A percentile compares a stretch with the other conserved stretches of the same genome.
Conservation (phyloP, 2,329 filamentous ascomycete species). For the Aspergillus sp. region DNA sequence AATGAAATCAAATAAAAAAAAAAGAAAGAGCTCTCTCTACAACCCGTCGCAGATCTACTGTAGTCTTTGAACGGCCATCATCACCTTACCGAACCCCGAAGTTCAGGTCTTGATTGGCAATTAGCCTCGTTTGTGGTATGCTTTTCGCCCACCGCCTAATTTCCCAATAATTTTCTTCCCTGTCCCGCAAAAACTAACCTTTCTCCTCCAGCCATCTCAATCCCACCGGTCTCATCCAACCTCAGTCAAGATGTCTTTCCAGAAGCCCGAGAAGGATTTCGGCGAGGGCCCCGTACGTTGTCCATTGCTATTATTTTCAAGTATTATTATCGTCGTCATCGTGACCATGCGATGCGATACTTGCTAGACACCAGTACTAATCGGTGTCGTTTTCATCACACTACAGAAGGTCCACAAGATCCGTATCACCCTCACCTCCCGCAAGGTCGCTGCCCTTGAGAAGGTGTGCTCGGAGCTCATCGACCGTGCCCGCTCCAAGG, state of each 20-base stretch:
- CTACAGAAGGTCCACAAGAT: constrained; percentile 89
- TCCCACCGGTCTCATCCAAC: constrained; percentile 28
- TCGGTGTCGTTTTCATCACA: constrained; percentile 1
- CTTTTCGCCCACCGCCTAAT: background rate
- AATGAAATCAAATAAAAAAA: constrained; percentile 2
- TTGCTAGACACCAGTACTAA: background rate
- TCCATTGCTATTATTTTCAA: background rate
- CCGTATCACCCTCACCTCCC: constrained; percentile 94
- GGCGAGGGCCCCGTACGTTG: constrained; percentile 76
- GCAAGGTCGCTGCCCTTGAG: constrained; percentile 94
- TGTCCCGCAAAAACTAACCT: constrained; percentile 6
- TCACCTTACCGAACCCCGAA: constrained; percentile 76
- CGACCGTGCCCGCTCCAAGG: constrained; percentile 98
- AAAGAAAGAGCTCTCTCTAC: constrained; percentile 18
- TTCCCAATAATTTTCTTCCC: background rate
- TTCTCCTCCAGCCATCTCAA: constrained; percentile 19
- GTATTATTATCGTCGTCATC: background rate
- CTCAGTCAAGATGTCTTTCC: constrained; percentile 75
- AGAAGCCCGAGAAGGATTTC: constrained; percentile 93
- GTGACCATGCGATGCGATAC: background rate
- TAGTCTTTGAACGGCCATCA: constrained; percentile 49
- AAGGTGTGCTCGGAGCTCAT: constrained; percentile 98
- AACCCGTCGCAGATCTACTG: constrained; percentile 16
- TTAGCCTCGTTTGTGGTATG: constrained; percentile 29
- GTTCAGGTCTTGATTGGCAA: constrained; percentile 80